A percentile compares a stretch with the other conserved stretches of the same genome.
phyloP scores from a whole-genome alignment of 805 yeast species.

The Yamadazyma laniorum region DNA sequence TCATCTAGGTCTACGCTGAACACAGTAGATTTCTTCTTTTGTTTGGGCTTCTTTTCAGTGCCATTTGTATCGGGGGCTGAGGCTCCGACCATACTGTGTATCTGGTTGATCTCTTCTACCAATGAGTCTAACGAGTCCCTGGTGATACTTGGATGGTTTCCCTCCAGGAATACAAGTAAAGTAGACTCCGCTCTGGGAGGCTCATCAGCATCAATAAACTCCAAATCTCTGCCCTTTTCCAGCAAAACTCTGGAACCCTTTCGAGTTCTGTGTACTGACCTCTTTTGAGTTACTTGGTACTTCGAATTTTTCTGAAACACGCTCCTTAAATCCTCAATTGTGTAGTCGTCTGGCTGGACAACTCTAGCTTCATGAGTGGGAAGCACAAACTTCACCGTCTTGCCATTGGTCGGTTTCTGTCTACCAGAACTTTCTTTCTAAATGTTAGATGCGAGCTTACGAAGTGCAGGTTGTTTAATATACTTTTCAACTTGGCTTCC shows the following conservation, averaged over 20 bases:
- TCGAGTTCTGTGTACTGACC: background rate
- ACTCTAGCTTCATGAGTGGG: conserved; percentile 6
- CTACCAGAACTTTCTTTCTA: background rate
- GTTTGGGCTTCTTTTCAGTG: background rate
- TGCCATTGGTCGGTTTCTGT: background rate
- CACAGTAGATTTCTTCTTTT: conserved; percentile 5
- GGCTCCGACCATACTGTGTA: too few relatives aligned
- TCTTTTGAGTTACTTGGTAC: background rate
- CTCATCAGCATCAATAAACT: background rate
- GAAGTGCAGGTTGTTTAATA: conserved; percentile 1
- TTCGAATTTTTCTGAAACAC: conserved; percentile 14
- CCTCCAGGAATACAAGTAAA: background rate
- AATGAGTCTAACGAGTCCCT: background rate
- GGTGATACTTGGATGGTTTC: background rate
- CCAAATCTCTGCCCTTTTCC: background rate
- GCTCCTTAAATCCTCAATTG: conserved; percentile 15
- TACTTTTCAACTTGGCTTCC: conserved; percentile 1
- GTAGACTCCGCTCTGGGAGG: background rate
- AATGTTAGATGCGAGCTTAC: background rate
- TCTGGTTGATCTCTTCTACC: background rate
- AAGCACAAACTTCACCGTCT: conserved; percentile 10
- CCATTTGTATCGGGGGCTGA: too few relatives aligned
- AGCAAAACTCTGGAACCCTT: background rate
- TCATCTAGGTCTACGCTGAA: conserved; percentile 3
- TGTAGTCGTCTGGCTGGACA: conserved; percentile 14